Evolutionary conservation across 164 flowering plant species (phyloP), one percentile per base, ranked within the genome.

Genomic region (Platanus orientalis): DNA sequence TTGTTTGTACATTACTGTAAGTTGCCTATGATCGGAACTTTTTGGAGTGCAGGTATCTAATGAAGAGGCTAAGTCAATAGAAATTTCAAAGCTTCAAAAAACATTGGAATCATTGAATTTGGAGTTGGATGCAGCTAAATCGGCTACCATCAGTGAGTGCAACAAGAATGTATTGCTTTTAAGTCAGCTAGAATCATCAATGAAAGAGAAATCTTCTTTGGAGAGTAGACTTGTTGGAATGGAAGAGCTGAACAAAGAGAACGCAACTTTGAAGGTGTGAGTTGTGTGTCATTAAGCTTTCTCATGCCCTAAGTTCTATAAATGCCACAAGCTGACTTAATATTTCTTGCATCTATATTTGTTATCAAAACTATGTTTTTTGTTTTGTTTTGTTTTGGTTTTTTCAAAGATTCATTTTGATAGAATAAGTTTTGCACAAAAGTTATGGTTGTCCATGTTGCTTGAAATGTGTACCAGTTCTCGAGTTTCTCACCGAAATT

Each of bases 41-140:
- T 60, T 30, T 61, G 53, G 14, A 57, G 52, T 77, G 74, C 84
- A 95, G 99, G 81, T 74, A 5, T 82, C 96, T 17, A 80, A 70
- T 82, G 99, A 95, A 36, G 98, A 92, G 63, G 75, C 86, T 9
- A 92, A 88, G 75, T 63, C 61, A 32, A 73, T 66, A 44, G 96
- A 92, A 73, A 77, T 83, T 39, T 75, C 87, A 66, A 92, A 88
- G 62, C 95, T 90, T 66, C 88, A 88, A 49, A 85, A 81, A 54
- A 53, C 64, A 14, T 39, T 90, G 65, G 89, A 77, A 73, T 74
- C 87, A 17, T 60, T 83, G 64, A 79, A 61, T 49, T 78, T 75
- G 48, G 89, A 92, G 72, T 77, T 95, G 57, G 90, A 87, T 72
- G 88, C 84, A 20, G 88, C 97, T 55, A 92, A 87, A 70, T 71